These are phyloP conservation scores for Termitomyces sp. DNA, from an alignment of 768 basidiomycete genomes.

Conservation along the genomic window DNA sequence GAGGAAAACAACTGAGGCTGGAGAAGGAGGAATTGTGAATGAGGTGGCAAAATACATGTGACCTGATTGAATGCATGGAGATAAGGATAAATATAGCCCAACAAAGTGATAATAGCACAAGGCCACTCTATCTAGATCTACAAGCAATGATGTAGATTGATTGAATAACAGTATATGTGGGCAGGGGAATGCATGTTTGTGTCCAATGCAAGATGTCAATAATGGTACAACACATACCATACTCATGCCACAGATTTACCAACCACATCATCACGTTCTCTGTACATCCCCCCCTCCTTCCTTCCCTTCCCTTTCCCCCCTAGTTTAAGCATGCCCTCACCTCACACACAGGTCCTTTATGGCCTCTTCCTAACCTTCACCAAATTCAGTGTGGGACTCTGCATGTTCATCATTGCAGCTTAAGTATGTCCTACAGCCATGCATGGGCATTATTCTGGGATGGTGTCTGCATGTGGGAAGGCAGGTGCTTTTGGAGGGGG, in stretches of 20 bases:
- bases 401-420: constrained; percentile 75
- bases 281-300: too few species aligned
- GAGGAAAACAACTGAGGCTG: too few species aligned
- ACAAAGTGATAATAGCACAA: background rate
- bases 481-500: constrained; percentile 62
- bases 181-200: background rate
- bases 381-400: constrained; percentile 85
- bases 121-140: too few species aligned
- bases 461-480: constrained; percentile 83
- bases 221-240: background rate
- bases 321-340: too few species aligned
- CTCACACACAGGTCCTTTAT: too few species aligned
- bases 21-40: too few species aligned
- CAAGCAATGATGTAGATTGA: background rate
- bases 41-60: too few species aligned
- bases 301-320: too few species aligned
- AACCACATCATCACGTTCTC: too few species aligned
- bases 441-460: constrained; percentile 81
- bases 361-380: constrained; percentile 30
- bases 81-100: too few species aligned
- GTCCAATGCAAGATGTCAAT: background rate
- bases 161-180: background rate
- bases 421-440: constrained; percentile 83
- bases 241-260: too few species aligned
- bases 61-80: too few species aligned